phyloP scores from a whole-genome alignment of 2,329 filamentous ascomycete genomes.

The Botrytis deweyae region DNA sequence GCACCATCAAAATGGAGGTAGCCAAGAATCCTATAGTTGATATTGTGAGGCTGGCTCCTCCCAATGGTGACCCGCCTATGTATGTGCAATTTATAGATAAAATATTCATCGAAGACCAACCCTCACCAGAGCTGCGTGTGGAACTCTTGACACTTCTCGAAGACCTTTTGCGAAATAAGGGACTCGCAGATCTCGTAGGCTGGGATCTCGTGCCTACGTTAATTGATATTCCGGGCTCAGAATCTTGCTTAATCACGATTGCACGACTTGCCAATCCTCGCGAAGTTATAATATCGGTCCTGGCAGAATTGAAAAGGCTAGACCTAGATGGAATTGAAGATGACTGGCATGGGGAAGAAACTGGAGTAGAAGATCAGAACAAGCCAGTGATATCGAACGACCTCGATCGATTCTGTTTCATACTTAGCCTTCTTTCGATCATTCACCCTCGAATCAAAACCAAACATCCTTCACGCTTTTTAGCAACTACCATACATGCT shows the following conservation, averaged over 20 bases:
- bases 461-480: conserved; percentile 74
- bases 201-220: conserved; percentile 82
- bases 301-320: conserved; percentile 66
- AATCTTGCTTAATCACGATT: conserved; percentile 42
- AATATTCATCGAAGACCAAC: neutral
- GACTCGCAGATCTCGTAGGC: conserved; percentile 72
- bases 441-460: conserved; percentile 74
- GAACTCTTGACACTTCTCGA: conserved; percentile 62
- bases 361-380: conserved; percentile 29
- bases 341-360: conserved; percentile 26
- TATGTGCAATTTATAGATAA: neutral
- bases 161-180: conserved; percentile 63
- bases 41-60: neutral
- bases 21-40: neutral
- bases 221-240: conserved; percentile 53
- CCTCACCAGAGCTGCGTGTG: neutral
- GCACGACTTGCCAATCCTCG: conserved; percentile 76
- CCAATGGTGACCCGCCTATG: neutral
- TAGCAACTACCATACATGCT: conserved; percentile 73
- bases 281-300: conserved; percentile 78
- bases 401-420: conserved; percentile 59
- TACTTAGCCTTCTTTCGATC: conserved; percentile 70
- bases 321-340: conserved; percentile 45
- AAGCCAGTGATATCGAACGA: conserved; percentile 26
- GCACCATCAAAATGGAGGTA: neutral